These are phyloP conservation scores for Gleditsia sinensis DNA, from an alignment of 306 rosid genomes.

Conservation along the genomic window DNA sequence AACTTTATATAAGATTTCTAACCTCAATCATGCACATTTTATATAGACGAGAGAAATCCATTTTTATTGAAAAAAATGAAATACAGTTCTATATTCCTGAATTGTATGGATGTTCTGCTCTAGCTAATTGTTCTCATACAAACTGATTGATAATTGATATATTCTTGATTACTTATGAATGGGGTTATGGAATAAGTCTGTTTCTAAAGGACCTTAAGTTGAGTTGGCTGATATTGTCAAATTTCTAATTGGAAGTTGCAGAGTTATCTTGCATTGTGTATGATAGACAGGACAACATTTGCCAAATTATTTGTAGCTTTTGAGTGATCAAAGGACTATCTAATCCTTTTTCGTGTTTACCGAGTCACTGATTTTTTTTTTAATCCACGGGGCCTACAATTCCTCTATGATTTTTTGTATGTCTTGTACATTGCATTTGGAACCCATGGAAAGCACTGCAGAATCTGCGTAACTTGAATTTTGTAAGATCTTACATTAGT, in stretches of 20 bases:
- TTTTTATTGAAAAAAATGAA: not conserved
- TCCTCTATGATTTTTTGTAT: not conserved
- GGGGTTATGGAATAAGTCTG: not conserved
- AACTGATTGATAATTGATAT: not conserved
- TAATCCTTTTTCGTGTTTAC: not conserved
- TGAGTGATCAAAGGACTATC: not conserved
- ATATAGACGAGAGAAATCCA: constrained; percentile 4
- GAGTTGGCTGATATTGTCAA: constrained; percentile 10
- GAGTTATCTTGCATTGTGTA: constrained; percentile 8
- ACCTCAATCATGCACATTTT: not conserved
- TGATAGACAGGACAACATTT: not conserved
- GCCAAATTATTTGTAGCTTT: constrained; percentile 5
- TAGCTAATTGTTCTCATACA: constrained; percentile 5
- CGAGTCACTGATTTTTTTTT: not conserved
- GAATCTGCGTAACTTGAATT: not conserved
- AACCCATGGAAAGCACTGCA: constrained; percentile 11
- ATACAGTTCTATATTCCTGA: not conserved
- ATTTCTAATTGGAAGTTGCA: constrained; percentile 1
- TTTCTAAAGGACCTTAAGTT: not conserved
- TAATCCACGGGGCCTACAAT: not conserved
- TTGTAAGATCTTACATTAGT: constrained; percentile 11
- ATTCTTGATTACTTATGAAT: constrained; percentile 9
- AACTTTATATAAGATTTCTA: not conserved
- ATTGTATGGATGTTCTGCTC: constrained; percentile 12
- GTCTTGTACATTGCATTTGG: not conserved